Base-by-base conservation (phyloP, 202 grass and related monocot species). In the Schoenoplectus tabernaemontani region DNA sequence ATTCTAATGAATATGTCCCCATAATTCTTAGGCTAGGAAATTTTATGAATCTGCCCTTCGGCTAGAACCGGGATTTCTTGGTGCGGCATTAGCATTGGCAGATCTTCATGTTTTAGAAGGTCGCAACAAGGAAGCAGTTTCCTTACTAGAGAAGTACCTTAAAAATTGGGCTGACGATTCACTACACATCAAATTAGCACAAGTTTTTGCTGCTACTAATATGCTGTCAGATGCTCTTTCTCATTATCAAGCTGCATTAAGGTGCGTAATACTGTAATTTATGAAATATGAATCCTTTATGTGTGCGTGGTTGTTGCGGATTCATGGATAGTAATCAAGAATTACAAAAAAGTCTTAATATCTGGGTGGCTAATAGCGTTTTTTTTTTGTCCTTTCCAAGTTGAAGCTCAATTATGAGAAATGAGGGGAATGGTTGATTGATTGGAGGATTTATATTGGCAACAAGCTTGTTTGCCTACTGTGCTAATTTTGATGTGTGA, bases 11-110 rank as follows among this genome's bases (percentile, higher is more conserved):
- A 36, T 36, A 53, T 75, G 13, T 56, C 28, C 46, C 39, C 39
- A 34, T 50, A 59, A 71, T 79, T 76, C 34, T 79, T 75, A 98
- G 95, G 95, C 95, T 80, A 95, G 91, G 66, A 98, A 98, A 85
- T 98, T 95, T 56, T 98, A 98, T 81, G 95, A 95, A 91, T 94
- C 95, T 39, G 95, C 95, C 70, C 84, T 98, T 71, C 87, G 91
- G 72, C 82, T 92, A 47, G 95, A 98, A 89, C 91, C 95, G 81
- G 91, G 89, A 65, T 98, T 98, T 87, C 89, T 98, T 0, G 91
- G 91, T 88, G 91, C 95, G 51, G 95, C 91, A 76, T 81, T 95
- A 87, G 91, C 95, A 16, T 88, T 98, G 78, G 95, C 91, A 59
- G 95, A 95, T 82, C 85, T 98, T 48, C 91, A 91, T 86, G 83